These are phyloP conservation scores for Debaryomycetaceae sp. DNA, from an alignment of 1,139 yeast species.

Conservation along the genomic window DNA sequence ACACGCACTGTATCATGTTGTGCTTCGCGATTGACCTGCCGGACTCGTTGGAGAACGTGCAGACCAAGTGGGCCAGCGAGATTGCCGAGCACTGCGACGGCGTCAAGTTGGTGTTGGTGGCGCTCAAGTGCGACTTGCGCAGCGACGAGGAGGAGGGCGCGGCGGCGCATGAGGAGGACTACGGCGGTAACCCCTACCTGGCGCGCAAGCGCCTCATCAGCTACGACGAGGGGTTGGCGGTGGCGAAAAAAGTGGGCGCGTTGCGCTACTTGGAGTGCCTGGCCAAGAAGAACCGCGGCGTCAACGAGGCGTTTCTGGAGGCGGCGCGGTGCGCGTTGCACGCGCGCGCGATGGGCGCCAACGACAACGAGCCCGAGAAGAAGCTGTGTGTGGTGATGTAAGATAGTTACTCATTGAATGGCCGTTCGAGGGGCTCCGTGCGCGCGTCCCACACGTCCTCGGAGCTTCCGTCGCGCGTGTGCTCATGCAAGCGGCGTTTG, in stretches of 20 bases:
- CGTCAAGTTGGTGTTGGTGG: conserved; percentile 88
- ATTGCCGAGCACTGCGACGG: conserved; percentile 97
- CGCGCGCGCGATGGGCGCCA: conserved; percentile 80
- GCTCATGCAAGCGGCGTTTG: conserved; percentile 57
- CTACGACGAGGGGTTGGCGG: conserved; percentile 78
- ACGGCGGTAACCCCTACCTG: conserved; percentile 22
- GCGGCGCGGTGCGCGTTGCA: conserved; percentile 95
- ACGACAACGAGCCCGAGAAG: conserved; percentile 43
- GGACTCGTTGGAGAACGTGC: conserved; percentile 92
- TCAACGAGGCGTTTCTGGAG: conserved; percentile 93
- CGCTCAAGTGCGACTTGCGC: conserved; percentile 90
- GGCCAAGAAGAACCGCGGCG: conserved; percentile 91
- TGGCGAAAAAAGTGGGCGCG: conserved; percentile 85
- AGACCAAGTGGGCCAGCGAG: conserved; percentile 92
- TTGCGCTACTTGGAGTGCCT: conserved; percentile 87
- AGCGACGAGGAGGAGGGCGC: conserved; percentile 35
- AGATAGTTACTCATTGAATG: conserved; percentile 18
- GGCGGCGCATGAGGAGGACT: conserved; percentile 30
- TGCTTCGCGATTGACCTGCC: conserved; percentile 93
- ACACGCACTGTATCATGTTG: conserved; percentile 94
- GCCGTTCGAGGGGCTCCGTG: conserved; percentile 23
- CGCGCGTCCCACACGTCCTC: conserved; percentile 79
- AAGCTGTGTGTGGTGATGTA: conserved; percentile 41
- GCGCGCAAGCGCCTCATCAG: conserved; percentile 54
- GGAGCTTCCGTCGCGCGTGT: conserved; percentile 62